A percentile compares a stretch with the other conserved stretches of the same genome.
Evolutionary conservation across 1,139 yeast genomes (phyloP).

Genomic region (Blastobotrys capitulatus): DNA sequence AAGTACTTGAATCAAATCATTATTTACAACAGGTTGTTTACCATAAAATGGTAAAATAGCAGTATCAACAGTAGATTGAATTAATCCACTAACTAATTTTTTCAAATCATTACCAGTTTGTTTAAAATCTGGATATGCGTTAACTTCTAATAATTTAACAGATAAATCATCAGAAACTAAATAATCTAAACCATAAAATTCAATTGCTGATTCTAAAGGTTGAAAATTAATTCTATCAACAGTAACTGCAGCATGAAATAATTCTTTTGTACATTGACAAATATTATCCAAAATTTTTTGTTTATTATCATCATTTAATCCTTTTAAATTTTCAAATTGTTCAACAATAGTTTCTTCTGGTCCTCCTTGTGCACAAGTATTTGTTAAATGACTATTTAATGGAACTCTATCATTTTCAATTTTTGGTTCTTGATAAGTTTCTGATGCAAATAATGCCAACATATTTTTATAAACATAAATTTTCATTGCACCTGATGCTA

Average conservation of each 20-base stretch:
- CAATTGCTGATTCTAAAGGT: slow-evolving; percentile 76
- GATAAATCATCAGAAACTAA: slow-evolving; percentile 52
- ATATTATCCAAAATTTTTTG: slow-evolving; percentile 48
- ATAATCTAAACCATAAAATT: slow-evolving; percentile 84
- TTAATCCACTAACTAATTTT: slow-evolving; percentile 43
- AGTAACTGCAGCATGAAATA: slow-evolving; percentile 76
- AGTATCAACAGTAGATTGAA: slow-evolving; percentile 25
- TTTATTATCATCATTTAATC: slow-evolving; percentile 39
- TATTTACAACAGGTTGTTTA: background rate
- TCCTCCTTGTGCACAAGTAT: slow-evolving; percentile 77
- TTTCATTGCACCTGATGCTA: slow-evolving; percentile 63
- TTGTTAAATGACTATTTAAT: slow-evolving; percentile 76
- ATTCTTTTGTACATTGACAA: slow-evolving; percentile 55
- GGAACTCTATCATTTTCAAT: slow-evolving; percentile 31
- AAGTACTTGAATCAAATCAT: slow-evolving; percentile 7
- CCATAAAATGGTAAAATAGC: slow-evolving; percentile 27
- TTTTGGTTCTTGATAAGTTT: slow-evolving; percentile 42
- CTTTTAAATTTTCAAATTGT: slow-evolving; percentile 58
- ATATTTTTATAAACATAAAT: slow-evolving; percentile 78
- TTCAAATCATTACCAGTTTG: slow-evolving; percentile 84
- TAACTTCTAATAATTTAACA: slow-evolving; percentile 72
- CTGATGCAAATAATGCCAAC: slow-evolving; percentile 72
- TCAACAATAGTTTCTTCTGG: slow-evolving; percentile 49
- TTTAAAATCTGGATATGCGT: slow-evolving; percentile 93
- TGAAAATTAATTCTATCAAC: slow-evolving; percentile 87